These are phyloP conservation scores for Butyriboletus loyo DNA, from an alignment of 768 basidiomycete species.

Conservation along the genomic window DNA sequence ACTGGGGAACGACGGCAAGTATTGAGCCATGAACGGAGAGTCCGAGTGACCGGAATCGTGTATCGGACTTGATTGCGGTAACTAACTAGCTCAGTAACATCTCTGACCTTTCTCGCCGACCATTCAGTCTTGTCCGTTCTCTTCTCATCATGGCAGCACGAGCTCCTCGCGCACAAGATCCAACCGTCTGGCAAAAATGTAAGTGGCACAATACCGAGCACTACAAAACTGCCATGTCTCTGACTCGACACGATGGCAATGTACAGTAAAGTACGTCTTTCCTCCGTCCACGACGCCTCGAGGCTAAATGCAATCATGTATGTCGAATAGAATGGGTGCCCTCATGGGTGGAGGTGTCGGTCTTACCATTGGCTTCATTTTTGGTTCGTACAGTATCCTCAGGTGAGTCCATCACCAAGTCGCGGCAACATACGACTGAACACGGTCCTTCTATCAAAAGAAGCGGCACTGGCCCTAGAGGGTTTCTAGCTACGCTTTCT, in stretches of 20 bases:
- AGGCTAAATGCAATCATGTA: conserved; percentile 4
- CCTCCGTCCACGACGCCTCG: background rate
- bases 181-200: conserved; percentile 78
- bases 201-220: conserved; percentile 21
- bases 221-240: background rate
- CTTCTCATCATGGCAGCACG: conserved; percentile 28
- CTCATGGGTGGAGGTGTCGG: conserved; percentile 93
- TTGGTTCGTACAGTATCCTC: conserved; percentile 90
- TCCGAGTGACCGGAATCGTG: background rate
- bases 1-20: conserved; percentile 55
- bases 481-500: conserved; percentile 85
- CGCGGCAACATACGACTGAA: conserved; percentile 4
- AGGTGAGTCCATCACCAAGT: conserved; percentile 48
- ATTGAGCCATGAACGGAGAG: conserved; percentile 12
- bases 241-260: conserved; percentile 7
- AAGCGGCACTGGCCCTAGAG: conserved; percentile 88
- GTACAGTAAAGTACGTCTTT: conserved; percentile 56
- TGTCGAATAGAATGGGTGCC: conserved; percentile 75
- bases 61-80: conserved; percentile 3
- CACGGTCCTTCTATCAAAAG: conserved; percentile 37
- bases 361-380: conserved; percentile 95
- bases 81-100: background rate
- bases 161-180: conserved; percentile 44
- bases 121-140: background rate
- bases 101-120: background rate